Percentiles rank a stretch among this genome's conserved stretches.
These are phyloP conservation scores for Papiliotrema terrestris DNA, from an alignment of 1,284 basidiomycete genomes.

Conservation along the genomic window DNA sequence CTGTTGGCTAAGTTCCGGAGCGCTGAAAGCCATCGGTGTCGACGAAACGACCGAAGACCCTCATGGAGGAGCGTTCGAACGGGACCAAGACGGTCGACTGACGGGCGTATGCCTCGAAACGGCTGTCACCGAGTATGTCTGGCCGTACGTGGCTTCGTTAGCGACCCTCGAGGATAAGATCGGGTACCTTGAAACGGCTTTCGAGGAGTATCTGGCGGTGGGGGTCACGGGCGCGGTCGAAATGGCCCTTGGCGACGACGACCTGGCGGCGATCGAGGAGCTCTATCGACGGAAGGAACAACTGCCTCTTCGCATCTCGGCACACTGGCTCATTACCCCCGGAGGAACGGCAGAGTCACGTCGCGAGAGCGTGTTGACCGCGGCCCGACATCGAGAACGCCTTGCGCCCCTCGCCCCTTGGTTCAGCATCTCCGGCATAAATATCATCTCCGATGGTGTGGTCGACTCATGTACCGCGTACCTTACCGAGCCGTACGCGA, in stretches of 20 bases:
- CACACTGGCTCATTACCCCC: constrained; percentile 22
- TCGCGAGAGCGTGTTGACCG: constrained; percentile 11
- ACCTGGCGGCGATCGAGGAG: constrained; percentile 27
- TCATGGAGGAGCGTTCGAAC: constrained; percentile 25
- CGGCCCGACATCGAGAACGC: constrained; percentile 16
- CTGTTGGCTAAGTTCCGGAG: constrained; percentile 28
- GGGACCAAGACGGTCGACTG: constrained; percentile 21
- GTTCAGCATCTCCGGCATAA: constrained; percentile 30
- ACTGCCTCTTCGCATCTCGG: constrained; percentile 22
- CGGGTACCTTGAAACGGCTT: constrained; percentile 11
- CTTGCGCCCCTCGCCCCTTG: constrained; percentile 13
- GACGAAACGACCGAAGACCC: constrained; percentile 14
- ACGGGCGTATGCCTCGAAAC: constrained; percentile 28
- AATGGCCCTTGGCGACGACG: constrained; percentile 26
- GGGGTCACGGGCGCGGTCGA: constrained; percentile 30
- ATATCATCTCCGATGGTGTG: constrained; percentile 35
- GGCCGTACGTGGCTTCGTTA: constrained; percentile 24
- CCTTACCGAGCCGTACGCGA: constrained; percentile 26
- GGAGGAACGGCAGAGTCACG: constrained; percentile 17
- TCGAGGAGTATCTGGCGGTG: constrained; percentile 19
- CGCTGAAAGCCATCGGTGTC: constrained; percentile 24
- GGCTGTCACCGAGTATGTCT: constrained; percentile 22
- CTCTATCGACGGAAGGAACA: constrained; percentile 7
- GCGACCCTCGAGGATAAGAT: constrained; percentile 14
- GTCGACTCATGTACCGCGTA: constrained; percentile 33